These are phyloP conservation scores for Annulohypoxylon truncatum DNA, from an alignment of 2,329 filamentous ascomycete genomes.

Conservation along the genomic window DNA sequence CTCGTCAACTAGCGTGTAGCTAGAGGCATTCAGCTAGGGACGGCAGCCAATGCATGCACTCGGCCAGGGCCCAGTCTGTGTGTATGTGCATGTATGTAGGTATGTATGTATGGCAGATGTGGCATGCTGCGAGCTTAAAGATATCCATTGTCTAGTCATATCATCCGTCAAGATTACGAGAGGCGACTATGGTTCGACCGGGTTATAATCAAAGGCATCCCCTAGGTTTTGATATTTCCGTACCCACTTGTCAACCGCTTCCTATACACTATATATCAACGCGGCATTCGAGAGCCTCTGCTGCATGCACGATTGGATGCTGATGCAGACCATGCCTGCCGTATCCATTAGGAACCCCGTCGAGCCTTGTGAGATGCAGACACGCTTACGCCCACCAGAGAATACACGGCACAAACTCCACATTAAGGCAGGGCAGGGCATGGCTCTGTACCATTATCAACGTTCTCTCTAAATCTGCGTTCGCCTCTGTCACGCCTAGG, in stretches of 20 bases:
- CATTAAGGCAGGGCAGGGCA: constrained; percentile 11
- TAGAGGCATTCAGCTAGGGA: constrained; percentile 44
- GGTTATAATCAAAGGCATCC: constrained; percentile 17
- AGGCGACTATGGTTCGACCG: constrained; percentile 7
- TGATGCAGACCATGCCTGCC: constrained; percentile 28
- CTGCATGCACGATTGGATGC: constrained; percentile 42
- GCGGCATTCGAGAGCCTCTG: constrained; percentile 27
- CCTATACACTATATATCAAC: not conserved
- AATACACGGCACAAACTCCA: constrained; percentile 30
- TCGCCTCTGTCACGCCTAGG: constrained; percentile 23
- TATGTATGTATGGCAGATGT: constrained; percentile 42
- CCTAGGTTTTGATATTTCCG: constrained; percentile 13
- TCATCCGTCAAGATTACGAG: constrained; percentile 36
- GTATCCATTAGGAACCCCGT: constrained; percentile 30
- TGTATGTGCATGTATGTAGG: constrained; percentile 35
- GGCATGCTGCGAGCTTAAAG: constrained; percentile 46
- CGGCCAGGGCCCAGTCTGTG: constrained; percentile 49
- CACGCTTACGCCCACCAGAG: constrained; percentile 26
- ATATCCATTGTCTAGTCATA: constrained; percentile 36
- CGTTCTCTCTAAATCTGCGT: constrained; percentile 14
- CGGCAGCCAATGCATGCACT: constrained; percentile 55
- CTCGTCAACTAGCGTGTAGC: constrained; percentile 39
- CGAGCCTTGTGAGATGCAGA: constrained; percentile 37
- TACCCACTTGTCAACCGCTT: constrained; percentile 17
- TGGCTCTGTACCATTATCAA: constrained; percentile 30